These are phyloP conservation scores for Amanita exitialis DNA, from an alignment of 768 basidiomycete genomes.

Conservation along the genomic window DNA sequence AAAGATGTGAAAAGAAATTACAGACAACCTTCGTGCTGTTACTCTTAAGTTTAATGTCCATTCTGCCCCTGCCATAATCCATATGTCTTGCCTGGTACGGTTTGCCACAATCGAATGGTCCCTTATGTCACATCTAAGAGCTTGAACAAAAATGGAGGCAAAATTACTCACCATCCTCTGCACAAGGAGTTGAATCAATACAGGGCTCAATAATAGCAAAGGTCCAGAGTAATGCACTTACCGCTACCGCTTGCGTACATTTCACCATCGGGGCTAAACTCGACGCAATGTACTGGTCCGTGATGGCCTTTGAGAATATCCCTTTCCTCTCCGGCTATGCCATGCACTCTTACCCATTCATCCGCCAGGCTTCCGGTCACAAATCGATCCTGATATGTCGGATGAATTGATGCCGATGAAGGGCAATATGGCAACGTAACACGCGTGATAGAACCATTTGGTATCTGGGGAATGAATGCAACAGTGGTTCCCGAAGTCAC, in stretches of 20 bases:
- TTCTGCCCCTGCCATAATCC: conserved; percentile 74
- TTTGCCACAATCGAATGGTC: conserved; percentile 96
- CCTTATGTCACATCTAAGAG: conserved; percentile 30
- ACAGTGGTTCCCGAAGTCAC: conserved; percentile 90
- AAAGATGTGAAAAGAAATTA: neutral
- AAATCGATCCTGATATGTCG: conserved; percentile 79
- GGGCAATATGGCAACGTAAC: conserved; percentile 78
- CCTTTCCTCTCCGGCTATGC: conserved; percentile 80
- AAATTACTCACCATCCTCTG: conserved; percentile 62
- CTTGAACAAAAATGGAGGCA: neutral
- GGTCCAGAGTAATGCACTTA: conserved; percentile 28
- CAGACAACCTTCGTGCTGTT: neutral
- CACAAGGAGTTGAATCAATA: conserved; percentile 10
- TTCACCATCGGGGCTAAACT: conserved; percentile 94
- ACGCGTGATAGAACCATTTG: conserved; percentile 54
- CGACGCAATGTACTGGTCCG: conserved; percentile 91
- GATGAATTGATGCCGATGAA: conserved; percentile 93
- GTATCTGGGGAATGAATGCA: conserved; percentile 76
- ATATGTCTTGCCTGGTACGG: conserved; percentile 86
- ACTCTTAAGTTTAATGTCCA: conserved; percentile 14
- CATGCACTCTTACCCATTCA: conserved; percentile 95
- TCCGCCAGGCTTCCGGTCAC: conserved; percentile 85
- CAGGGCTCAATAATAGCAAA: conserved; percentile 7
- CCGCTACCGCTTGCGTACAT: conserved; percentile 96
- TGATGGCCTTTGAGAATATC: conserved; percentile 96